phyloP scores from a whole-genome alignment of 768 basidiomycete species.

The Boletus subparvulus region DNA sequence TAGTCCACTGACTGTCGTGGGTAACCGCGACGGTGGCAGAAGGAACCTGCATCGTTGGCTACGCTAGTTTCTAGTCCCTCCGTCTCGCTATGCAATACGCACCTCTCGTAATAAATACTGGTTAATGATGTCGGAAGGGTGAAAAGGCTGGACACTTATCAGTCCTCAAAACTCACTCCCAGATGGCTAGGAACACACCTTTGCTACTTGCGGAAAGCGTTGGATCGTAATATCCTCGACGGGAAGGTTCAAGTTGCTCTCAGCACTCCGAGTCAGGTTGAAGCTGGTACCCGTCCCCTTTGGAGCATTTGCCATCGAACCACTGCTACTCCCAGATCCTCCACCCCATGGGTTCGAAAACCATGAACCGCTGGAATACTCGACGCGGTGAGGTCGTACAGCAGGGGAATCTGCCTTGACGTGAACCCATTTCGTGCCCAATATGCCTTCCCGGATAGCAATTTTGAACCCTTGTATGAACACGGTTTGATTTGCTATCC shows the following conservation, averaged over 20 bases:
- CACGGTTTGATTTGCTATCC: slow-evolving; percentile 20
- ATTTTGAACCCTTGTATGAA: slow-evolving; percentile 25
- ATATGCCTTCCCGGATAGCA: not conserved
- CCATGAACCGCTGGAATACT: not conserved
- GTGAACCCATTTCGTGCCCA: slow-evolving; percentile 1
- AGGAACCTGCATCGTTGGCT: not conserved
- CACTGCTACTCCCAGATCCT: not conserved
- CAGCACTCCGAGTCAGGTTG: not conserved
- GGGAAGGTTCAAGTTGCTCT: not conserved
- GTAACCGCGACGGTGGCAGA: slow-evolving; percentile 9
- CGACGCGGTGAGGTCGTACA: not conserved
- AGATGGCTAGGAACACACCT: not conserved
- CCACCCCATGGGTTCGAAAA: not conserved
- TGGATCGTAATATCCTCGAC: not conserved
- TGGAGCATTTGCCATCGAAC: not conserved
- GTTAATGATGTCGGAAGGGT: slow-evolving; percentile 14
- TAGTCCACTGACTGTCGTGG: slow-evolving; percentile 10
- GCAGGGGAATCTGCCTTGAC: slow-evolving; percentile 1
- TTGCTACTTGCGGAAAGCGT: slow-evolving; percentile 1
- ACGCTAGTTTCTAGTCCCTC: not conserved
- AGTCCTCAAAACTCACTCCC: not conserved
- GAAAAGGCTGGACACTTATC: not conserved
- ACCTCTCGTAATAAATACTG: slow-evolving; percentile 7
- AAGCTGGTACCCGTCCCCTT: not conserved
- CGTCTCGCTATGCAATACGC: not conserved